phyloP scores from a whole-genome alignment of 1,284 basidiomycete genomes.

The Melanopsichium pennsylvanicum region DNA sequence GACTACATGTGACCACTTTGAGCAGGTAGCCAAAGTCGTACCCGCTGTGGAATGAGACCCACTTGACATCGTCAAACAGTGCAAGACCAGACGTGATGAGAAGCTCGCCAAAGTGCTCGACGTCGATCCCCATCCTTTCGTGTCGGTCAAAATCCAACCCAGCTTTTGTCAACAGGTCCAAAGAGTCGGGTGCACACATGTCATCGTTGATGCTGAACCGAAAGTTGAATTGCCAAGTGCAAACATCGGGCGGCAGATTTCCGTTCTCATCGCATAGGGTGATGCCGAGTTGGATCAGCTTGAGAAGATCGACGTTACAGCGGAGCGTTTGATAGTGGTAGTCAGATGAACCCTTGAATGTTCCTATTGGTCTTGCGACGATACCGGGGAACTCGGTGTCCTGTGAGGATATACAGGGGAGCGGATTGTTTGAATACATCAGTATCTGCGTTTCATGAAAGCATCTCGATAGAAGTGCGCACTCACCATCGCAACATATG shows the following conservation, averaged over 20 bases:
- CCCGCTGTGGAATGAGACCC: slow-evolving; percentile 98
- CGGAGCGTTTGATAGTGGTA: slow-evolving; percentile 99
- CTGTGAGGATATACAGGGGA: not conserved
- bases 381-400: slow-evolving; percentile 99
- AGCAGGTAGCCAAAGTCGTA: slow-evolving; percentile 99
- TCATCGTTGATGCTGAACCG: slow-evolving; percentile 89
- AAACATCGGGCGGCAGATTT: slow-evolving; percentile 78
- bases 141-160: slow-evolving; percentile 95
- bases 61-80: slow-evolving; percentile 85
- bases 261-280: slow-evolving; percentile 94
- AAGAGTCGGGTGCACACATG: slow-evolving; percentile 97
- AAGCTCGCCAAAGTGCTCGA: slow-evolving; percentile 95
- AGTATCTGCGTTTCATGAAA: not conserved
- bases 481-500: slow-evolving; percentile 84
- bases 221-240: slow-evolving; percentile 99
- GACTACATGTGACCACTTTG: slow-evolving; percentile 87
- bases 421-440: not conserved
- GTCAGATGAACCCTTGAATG: slow-evolving; percentile 94
- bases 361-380: slow-evolving; percentile 93
- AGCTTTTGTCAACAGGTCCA: slow-evolving; percentile 91
- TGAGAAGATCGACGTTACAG: slow-evolving; percentile 91
- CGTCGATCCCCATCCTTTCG: slow-evolving; percentile 88
- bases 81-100: slow-evolving; percentile 96
- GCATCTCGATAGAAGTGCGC: not conserved
- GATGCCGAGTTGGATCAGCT: slow-evolving; percentile 96